These are phyloP conservation scores for Aspergillus olivimuriae DNA, from an alignment of 495 filamentous ascomycete species.

Conservation along the genomic window DNA sequence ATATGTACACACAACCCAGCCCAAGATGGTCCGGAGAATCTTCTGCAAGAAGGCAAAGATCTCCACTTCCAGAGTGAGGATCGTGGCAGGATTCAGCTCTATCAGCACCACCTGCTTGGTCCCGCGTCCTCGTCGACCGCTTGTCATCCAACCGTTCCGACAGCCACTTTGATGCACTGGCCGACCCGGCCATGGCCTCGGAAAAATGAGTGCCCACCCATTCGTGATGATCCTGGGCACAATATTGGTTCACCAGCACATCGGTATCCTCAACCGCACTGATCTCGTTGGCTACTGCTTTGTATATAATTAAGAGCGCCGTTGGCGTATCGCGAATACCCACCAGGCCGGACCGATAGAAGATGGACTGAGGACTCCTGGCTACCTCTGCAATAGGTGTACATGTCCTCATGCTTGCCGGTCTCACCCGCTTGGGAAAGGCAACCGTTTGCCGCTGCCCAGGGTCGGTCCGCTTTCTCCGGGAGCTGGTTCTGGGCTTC, in stretches of 20 bases:
- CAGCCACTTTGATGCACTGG: conserved; percentile 2
- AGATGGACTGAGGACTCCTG: conserved; percentile 9
- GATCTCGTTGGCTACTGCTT: conserved; percentile 43
- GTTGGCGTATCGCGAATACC: conserved; percentile 23
- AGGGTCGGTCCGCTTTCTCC: conserved; percentile 1
- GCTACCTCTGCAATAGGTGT: conserved; percentile 11
- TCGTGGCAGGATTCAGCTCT: conserved; percentile 4
- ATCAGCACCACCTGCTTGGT: conserved; percentile 10
- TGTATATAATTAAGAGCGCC: conserved; percentile 46
- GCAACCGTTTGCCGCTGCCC: neutral
- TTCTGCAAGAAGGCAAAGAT: conserved; percentile 10
- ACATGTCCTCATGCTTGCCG: conserved; percentile 7
- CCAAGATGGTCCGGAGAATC: conserved; percentile 7
- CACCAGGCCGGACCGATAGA: conserved; percentile 14
- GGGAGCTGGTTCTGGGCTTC: conserved; percentile 7
- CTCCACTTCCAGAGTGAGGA: conserved; percentile 5
- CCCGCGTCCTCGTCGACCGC: conserved; percentile 7
- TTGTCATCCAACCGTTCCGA: neutral
- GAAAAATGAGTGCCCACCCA: conserved; percentile 4
- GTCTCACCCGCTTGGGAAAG: neutral
- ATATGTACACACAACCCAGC: neutral
- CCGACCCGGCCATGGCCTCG: conserved; percentile 1
- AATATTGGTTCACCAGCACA: conserved; percentile 33
- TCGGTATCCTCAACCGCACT: conserved; percentile 37
- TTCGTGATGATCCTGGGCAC: conserved; percentile 11